Evolutionary conservation across 2,329 filamentous ascomycete genomes (phyloP).

Genomic region (Ilyonectria mors-panacis): DNA sequence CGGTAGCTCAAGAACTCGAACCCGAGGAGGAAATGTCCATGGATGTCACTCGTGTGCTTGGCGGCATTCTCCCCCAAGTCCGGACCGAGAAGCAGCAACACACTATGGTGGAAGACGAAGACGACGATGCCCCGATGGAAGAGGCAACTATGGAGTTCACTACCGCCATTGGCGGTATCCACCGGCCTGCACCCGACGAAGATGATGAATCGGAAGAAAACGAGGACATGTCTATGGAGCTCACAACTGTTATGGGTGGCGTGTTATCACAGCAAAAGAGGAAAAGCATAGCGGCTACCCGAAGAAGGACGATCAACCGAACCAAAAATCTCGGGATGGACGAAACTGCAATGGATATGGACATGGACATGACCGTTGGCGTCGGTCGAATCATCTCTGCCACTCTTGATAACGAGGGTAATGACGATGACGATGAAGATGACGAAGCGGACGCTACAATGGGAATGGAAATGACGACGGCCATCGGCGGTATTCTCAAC

Average conservation of each 20-base stretch:
- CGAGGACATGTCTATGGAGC: conserved; percentile 85
- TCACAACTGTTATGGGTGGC: conserved; percentile 76
- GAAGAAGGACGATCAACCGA: conserved; percentile 47
- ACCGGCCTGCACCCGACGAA: conserved; percentile 51
- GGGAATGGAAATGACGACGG: conserved; percentile 78
- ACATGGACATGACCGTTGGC: conserved; percentile 76
- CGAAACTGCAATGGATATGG: conserved; percentile 54
- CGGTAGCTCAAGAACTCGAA: conserved; percentile 58
- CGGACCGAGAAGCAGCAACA: conserved; percentile 27
- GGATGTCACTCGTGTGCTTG: conserved; percentile 90
- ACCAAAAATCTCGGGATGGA: conserved; percentile 51
- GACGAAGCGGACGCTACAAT: conserved; percentile 52
- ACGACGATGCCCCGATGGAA: conserved; percentile 56
- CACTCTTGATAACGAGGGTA: conserved; percentile 48
- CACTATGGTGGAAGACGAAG: conserved; percentile 48
- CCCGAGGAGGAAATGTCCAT: conserved; percentile 85
- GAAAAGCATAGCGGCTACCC: conserved; percentile 41
- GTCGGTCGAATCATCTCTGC: conserved; percentile 68
- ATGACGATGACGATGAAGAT: conserved; percentile 50
- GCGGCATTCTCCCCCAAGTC: conserved; percentile 77
- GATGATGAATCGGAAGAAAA: conserved; percentile 61
- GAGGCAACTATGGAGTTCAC: conserved; percentile 84
- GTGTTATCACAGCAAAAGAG: conserved; percentile 58
- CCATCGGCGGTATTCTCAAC: conserved; percentile 73
- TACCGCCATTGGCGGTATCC: conserved; percentile 81